Percentiles rank a stretch among this genome's conserved stretches.
Evolutionary conservation across 768 basidiomycete species (phyloP).

Genomic region (Tricholoma flavovirens): DNA sequence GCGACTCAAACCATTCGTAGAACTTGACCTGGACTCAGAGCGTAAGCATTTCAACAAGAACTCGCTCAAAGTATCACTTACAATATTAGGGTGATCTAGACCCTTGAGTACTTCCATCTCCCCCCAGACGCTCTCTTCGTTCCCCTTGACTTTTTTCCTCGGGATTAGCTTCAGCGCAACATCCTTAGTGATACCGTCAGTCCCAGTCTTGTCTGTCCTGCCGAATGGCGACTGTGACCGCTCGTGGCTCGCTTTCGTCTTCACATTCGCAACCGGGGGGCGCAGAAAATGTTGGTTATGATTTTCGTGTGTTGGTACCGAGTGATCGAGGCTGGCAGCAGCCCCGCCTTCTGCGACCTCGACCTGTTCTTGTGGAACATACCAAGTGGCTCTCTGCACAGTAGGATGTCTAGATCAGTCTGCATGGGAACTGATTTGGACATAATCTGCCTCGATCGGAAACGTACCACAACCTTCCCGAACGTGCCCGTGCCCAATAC

Average conservation of each 20-base stretch:
- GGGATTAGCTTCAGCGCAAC: slow-evolving; percentile 88
- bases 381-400: slow-evolving; percentile 66
- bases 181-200: slow-evolving; percentile 48
- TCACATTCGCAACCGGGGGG: slow-evolving; percentile 9
- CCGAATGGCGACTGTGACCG: slow-evolving; percentile 20
- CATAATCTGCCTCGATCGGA: too few species aligned
- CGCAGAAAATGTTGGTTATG: background rate
- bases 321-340: slow-evolving; percentile 14
- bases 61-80: slow-evolving; percentile 28
- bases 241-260: slow-evolving; percentile 8
- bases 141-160: slow-evolving; percentile 93
- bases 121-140: slow-evolving; percentile 81
- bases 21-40: slow-evolving; percentile 74
- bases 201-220: slow-evolving; percentile 7
- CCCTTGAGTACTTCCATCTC: slow-evolving; percentile 94
- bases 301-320: slow-evolving; percentile 6
- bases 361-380: slow-evolving; percentile 59
- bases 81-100: slow-evolving; percentile 88
- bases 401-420: background rate
- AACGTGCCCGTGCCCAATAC: slow-evolving; percentile 81
- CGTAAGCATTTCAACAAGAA: background rate
- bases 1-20: slow-evolving; percentile 94
- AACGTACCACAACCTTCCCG: slow-evolving; percentile 77
- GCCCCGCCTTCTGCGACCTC: slow-evolving; percentile 56
- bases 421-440: background rate